Evolutionary conservation across 2,329 filamentous ascomycete species (phyloP), one percentile per base, ranked within the genome.

Genomic region (Beauveria asiatica): DNA sequence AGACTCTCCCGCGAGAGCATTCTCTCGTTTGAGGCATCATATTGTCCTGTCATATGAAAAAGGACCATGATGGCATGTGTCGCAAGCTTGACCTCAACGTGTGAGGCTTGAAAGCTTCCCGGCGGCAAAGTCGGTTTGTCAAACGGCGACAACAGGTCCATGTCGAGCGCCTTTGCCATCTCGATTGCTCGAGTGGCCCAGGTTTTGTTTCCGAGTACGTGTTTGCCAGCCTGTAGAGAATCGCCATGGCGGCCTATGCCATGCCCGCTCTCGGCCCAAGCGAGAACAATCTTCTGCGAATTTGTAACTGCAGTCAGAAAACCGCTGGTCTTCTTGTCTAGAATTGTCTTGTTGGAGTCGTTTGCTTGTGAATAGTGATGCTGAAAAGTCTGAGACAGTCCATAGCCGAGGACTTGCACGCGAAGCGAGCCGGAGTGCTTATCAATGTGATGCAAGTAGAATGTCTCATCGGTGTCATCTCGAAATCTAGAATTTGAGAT

Each of bases 31-130:
- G 33, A 5, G 13, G 1, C 11, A 37, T 37, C 33, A 10, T 37
- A 37, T 37, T 37, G 33, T 37, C 33, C 33, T 2, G 55, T 0
- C 25, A 48, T 33, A 16, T 42, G 25, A 3, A 76, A 64, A 0
- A 75, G 62, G 0, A 68, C 56, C 8, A 68, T 69, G 0, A 75
- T 53, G 0, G 70, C 70, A 21, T 74, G 70, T 0, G 70, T 66
- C 0, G 74, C 72, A 0, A 78, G 68, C 59, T 77, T 77, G 17
- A 73, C 72, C 61, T 78, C 75, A 1, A 74, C 71, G 23, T 78
- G 75, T 0, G 71, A 68, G 0, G 70, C 72, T 1, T 67, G 65
- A 46, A 72, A 73, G 13, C 70, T 62, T 2, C 49, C 49, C 1
- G 39, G 51, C 8, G 46, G 39, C 30, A 10, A 37, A 11, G 50